Base-by-base conservation (phyloP, 768 basidiomycete genomes). In the Pholiota microspora region DNA sequence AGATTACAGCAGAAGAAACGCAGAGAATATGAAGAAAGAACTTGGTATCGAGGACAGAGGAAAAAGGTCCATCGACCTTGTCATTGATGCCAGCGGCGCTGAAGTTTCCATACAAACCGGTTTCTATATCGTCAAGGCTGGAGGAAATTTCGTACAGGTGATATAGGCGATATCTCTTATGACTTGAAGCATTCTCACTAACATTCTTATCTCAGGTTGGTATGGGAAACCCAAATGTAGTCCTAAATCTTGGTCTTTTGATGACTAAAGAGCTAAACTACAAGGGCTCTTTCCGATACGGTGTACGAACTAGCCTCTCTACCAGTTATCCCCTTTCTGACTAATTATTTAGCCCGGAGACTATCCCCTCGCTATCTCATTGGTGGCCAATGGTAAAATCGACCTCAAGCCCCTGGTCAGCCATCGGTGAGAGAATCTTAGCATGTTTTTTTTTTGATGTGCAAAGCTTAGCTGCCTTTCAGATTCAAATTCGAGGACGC, bases 251-350 rank as follows among this genome's bases (percentile, higher is more conserved):
- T 62, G 80, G 81, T 48, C 71, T 78, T 45, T 71, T 94, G 31
- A 80, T 86, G 55, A 76, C 77, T 45, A 94, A 94, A 72, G 92
- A 97, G 71, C 71, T 97, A 16, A 81, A 73, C 53, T 76, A 93
- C 69, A 89, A 87, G 63, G 94, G 94, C 32, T 92, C 90, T n/a
- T 97, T 97, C 88, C 85, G 95, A 62, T 95, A 89, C 63, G 89
- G 85, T 13, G 84, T 90, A 68, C 54, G 81, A 25, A 40, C 36
- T 28, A 23, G 42, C 44, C 50, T 42, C 4, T 50, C 23, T 54
- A 23, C 16, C 24, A 29, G n/a, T n/a, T n/a, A n/a, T 27, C 35
- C 38, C 13, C 28, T 38, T 32, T 52, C 24, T 24, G 38, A 54
- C 27, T 49, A 42, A 21, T 29, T 44, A 54, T 9, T 36, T 61